phyloP scores from a whole-genome alignment of 805 yeast genomes.

The Candida nanaspora region DNA sequence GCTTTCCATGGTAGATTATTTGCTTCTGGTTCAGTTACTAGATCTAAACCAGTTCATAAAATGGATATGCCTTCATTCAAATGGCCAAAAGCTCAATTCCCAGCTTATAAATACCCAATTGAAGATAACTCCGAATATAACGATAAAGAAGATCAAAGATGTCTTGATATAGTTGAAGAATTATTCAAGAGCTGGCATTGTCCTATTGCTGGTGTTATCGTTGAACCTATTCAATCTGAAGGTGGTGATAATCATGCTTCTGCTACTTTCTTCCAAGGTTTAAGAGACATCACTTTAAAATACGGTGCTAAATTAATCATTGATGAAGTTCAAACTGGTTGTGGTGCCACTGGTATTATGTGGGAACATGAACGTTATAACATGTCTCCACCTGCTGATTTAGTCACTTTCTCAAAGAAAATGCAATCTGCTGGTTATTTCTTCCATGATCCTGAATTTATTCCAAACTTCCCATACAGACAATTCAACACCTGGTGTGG shows the following conservation, averaged over 20 bases:
- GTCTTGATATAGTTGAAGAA: constrained; percentile 69
- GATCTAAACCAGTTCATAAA: constrained; percentile 94
- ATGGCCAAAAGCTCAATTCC: constrained; percentile 96
- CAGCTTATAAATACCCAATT: constrained; percentile 64
- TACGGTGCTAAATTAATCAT: constrained; percentile 66
- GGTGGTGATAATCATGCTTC: constrained; percentile 91
- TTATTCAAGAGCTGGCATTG: constrained; percentile 57
- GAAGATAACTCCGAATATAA: constrained; percentile 82
- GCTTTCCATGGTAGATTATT: constrained; percentile 95
- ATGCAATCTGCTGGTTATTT: constrained; percentile 86
- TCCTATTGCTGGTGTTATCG: constrained; percentile 83
- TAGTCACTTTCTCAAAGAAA: constrained; percentile 83
- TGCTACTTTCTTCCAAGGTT: constrained; percentile 69
- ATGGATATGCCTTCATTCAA: constrained; percentile 87
- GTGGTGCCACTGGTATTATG: constrained; percentile 78
- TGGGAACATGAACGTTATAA: constrained; percentile 90
- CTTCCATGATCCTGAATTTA: constrained; percentile 65
- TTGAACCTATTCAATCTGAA: constrained; percentile 89
- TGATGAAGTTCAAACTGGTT: constrained; percentile 88
- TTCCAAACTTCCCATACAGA: constrained; percentile 75
- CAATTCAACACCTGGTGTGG: constrained; percentile 95
- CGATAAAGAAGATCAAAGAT: constrained; percentile 71
- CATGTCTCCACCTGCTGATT: constrained; percentile 68
- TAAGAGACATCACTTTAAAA: constrained; percentile 67
- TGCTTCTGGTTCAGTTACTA: constrained; percentile 85